Conservation (phyloP, 208 protist species). For the Acanthamoeba quina region DNA sequence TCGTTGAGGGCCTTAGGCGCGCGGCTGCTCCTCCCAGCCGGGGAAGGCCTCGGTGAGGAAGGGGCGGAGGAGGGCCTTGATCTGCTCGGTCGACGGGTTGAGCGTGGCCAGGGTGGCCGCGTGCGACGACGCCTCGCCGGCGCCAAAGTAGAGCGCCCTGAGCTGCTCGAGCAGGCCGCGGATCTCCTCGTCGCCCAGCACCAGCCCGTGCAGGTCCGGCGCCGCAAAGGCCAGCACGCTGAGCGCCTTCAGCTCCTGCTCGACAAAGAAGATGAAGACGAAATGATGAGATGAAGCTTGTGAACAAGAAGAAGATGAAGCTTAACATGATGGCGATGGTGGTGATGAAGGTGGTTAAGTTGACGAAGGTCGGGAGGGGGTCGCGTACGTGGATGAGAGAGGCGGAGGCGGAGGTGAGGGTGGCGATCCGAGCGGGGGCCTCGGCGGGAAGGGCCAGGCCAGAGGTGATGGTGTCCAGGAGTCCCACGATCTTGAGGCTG, state of each 20-base stretch:
- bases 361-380: not conserved
- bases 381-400: not conserved
- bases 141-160: not conserved
- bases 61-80: not conserved
- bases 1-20: not conserved
- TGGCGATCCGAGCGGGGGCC: not conserved
- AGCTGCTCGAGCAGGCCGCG: not conserved
- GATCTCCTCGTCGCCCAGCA: slow-evolving; percentile 1
- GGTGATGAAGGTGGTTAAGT: not conserved
- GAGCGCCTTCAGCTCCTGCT: slow-evolving; percentile 28
- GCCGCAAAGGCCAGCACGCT: slow-evolving; percentile 26
- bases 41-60: slow-evolving; percentile 16
- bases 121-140: not conserved
- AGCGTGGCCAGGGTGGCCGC: not conserved
- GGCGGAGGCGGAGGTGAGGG: not conserved
- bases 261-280: not conserved
- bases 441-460: slow-evolving; percentile 7
- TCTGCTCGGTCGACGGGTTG: not conserved
- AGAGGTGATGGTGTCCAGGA: not conserved
- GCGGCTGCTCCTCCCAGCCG: not conserved
- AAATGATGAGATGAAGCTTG: not conserved
- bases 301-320: not conserved
- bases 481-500: not conserved
- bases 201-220: slow-evolving; percentile 13
- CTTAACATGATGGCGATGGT: not conserved